A percentile compares a stretch with the other conserved stretches of the same genome.
phyloP scores from a whole-genome alignment of 2,329 filamentous ascomycete genomes.

The Chaetomium strumarium region DNA sequence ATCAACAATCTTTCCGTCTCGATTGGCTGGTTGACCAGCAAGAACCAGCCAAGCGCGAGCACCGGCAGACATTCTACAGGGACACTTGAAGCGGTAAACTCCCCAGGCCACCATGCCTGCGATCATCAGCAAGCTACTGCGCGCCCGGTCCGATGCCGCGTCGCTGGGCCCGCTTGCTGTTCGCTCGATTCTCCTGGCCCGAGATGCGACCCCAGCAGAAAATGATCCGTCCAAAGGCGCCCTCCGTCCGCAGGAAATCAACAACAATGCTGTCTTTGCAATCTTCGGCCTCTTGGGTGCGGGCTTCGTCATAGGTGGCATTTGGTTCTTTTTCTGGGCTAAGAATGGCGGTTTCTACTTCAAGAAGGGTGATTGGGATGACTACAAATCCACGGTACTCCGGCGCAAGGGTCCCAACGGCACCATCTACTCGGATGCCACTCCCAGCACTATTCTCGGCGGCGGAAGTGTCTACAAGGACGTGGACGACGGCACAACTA shows the following conservation, averaged over 20 bases:
- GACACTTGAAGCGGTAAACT: background rate
- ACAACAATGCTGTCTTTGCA: conserved; percentile 69
- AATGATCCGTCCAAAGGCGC: conserved; percentile 42
- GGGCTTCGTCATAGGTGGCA: conserved; percentile 64
- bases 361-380: conserved; percentile 84
- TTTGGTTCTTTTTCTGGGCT: conserved; percentile 99
- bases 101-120: conserved; percentile 33
- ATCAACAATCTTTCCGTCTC: background rate
- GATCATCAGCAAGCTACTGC: conserved; percentile 29
- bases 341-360: conserved; percentile 93
- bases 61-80: background rate
- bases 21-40: conserved; percentile 26
- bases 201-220: conserved; percentile 31
- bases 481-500: conserved; percentile 44
- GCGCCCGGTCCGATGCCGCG: conserved; percentile 26
- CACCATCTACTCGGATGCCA: conserved; percentile 75
- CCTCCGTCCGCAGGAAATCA: conserved; percentile 51
- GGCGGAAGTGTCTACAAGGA: conserved; percentile 81
- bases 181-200: conserved; percentile 37
- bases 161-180: conserved; percentile 40
- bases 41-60: conserved; percentile 19
- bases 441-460: conserved; percentile 75
- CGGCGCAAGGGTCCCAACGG: conserved; percentile 86
- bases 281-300: conserved; percentile 81
- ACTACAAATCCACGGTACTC: conserved; percentile 94